Evolutionary conservation across 495 filamentous ascomycete genomes (phyloP), one percentile per base, ranked within the genome.

Genomic region (Symbiotaphrina buchneri): DNA sequence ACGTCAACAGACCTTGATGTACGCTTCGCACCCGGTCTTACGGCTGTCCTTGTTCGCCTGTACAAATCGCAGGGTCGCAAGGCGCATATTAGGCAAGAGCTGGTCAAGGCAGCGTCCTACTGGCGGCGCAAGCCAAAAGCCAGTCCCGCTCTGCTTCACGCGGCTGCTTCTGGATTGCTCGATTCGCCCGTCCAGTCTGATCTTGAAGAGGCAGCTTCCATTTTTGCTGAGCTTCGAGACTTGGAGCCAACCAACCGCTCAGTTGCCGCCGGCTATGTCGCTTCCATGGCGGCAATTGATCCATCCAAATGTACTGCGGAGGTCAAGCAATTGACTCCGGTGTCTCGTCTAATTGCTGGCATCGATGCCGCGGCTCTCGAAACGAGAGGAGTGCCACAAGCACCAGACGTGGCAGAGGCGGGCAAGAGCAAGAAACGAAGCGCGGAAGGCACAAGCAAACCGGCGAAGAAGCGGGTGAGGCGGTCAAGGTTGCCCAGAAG

Each of bases 21-120:
- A 19, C 76, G 81, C 18, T 90, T 71, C 47, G 71, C 80, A 20
- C 87, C 90, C 0, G 90, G 90, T 17, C 56, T 99, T 0, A 62
- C 93, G 10, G 78, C 75, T n/a, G 58, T 81, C 2, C 59, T 82
- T 3, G 71, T 93, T 10, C 71, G 78, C 2, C 56, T 99, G 1
- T 92, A 93, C 51, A 65, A 66, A 36, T 54, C 58, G 2, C 76
- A 90, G 49, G 71, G 73, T 32, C 79, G 83, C n/a, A 77, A 70
- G 34, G 45, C 63, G 15, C 70, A 77, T 23, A 66, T 77, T 38
- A 74, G 71, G 32, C 49, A 54, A 1, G 66, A 82, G 38, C 58
- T 95, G 13, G 68, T 71, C 34, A 77, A 76, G 53, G 83, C 87
- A 5, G 84, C 81, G 3, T 52, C 63, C 6, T 74, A 90, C 54